Percentiles rank a stretch among this genome's conserved stretches.
Conservation (phyloP, 2,329 filamentous ascomycete genomes). For the Fusarium sp. region DNA sequence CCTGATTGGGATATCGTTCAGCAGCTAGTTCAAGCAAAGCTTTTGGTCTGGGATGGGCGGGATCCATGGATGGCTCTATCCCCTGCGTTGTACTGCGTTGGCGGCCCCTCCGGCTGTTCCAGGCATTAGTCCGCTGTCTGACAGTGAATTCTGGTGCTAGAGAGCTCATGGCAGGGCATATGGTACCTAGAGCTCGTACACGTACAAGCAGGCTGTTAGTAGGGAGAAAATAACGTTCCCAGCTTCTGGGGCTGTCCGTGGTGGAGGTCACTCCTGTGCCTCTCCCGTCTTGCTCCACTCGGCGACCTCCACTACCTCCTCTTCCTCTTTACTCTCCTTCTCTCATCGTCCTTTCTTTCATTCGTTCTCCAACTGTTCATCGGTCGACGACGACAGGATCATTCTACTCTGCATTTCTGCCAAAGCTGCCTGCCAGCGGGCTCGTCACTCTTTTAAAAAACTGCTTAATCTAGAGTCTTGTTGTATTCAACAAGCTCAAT, state of each 20-base stretch:
- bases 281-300: conserved; percentile 42
- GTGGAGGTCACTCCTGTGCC: conserved; percentile 39
- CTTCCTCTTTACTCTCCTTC: conserved; percentile 50
- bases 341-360: conserved; percentile 54
- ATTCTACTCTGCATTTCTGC: conserved; percentile 40
- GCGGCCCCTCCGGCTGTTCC: conserved; percentile 19
- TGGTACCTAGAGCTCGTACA: conserved; percentile 4
- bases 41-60: conserved; percentile 40
- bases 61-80: conserved; percentile 28
- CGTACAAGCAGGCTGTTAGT: too few relatives aligned
- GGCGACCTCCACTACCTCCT: conserved; percentile 35
- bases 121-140: conserved; percentile 13
- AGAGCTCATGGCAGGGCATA: conserved; percentile 3
- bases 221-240: conserved; percentile 13
- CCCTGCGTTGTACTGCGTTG: conserved; percentile 19
- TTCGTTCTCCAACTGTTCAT: conserved; percentile 54
- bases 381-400: conserved; percentile 51
- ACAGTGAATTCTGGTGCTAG: conserved; percentile 20
- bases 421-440: conserved; percentile 68
- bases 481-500: conserved; percentile 37
- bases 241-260: conserved; percentile 30
- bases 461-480: conserved; percentile 46
- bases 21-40: conserved; percentile 29
- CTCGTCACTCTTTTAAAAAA: conserved; percentile 60
- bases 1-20: conserved; percentile 41